Conservation (phyloP, 2,329 filamentous ascomycete genomes). For the Aschersonia sp. region DNA sequence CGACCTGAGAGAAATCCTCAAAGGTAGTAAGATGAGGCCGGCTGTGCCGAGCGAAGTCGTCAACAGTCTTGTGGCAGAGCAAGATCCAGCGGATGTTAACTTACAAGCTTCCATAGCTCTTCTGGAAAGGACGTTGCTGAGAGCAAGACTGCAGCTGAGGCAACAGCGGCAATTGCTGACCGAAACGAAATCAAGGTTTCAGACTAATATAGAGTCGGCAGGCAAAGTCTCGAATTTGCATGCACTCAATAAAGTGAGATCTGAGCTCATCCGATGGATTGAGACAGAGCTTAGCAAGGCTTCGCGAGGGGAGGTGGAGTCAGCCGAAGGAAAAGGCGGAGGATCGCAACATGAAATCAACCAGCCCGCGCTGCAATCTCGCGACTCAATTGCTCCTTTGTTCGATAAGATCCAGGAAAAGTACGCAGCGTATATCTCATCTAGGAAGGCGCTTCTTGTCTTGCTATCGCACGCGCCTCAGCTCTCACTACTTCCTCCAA, state of each 20-base stretch:
- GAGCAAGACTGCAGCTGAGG: constrained; percentile 40
- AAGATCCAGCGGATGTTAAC: constrained; percentile 21
- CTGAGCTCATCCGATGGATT: constrained; percentile 50
- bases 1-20: constrained; percentile 32
- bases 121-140: constrained; percentile 43
- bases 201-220: constrained; percentile 20
- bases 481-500: constrained; percentile 7
- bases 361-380: constrained; percentile 9
- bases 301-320: constrained; percentile 19
- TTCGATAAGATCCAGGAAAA: constrained; percentile 35
- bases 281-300: constrained; percentile 45
- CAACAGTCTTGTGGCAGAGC: constrained; percentile 30
- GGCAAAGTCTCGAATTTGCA: constrained; percentile 27
- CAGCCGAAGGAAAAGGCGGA: constrained; percentile 4
- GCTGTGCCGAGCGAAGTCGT: constrained; percentile 36
- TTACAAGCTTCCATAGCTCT: constrained; percentile 32
- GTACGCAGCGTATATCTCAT: constrained; percentile 36
- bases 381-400: constrained; percentile 19
- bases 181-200: constrained; percentile 25
- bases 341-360: constrained; percentile 11
- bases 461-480: constrained; percentile 19
- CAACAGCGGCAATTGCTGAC: constrained; percentile 41
- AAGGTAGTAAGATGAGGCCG: constrained; percentile 27
- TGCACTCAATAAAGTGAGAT: constrained; percentile 40
- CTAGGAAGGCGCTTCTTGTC: constrained; percentile 31